Evolutionary conservation across 345 rosid species (phyloP), one percentile per base, ranked within the genome.

Genomic region (Boechera retrofracta): DNA sequence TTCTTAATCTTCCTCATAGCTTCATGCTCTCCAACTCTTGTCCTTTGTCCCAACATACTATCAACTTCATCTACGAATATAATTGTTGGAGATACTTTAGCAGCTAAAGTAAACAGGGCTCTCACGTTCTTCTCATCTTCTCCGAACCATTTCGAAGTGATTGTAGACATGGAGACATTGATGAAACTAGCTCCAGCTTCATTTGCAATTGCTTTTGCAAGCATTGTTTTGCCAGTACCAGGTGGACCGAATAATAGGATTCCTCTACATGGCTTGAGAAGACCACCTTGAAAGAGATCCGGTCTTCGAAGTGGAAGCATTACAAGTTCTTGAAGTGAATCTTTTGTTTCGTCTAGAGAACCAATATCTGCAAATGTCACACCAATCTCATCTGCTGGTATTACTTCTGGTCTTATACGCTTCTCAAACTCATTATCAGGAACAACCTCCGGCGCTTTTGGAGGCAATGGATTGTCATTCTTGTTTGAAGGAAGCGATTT

Each of bases 161-260:
- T 91, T 81, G 98, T 95, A 76, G 99, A 95, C 98, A 95, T 90
- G 15, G 98, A 95, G 12, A 96, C 98, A 67, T 96, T 96, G 77
- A 96, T 96, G 88, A 96, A 96, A 80, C 98, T 96, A 58, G 99
- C 98, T 75, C 98, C 97, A 15, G 99, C 98, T 87, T 96, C 99
- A 71, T 93, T 93, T 6, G 99, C 99, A 57, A 93, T 91, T 65
- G 99, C 99, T 83, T 93, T 93, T 5, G 99, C 99, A 65, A 96
- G 88, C 99, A 96, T 96, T 81, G 98, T 96, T 84, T 96, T 96
- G 48, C 99, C 99, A 1, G 98, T 96, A 76, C 99, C 99, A 15
- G 99, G 99, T 64, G 99, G 99, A 1, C 99, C 99, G 18, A 96
- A 93, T 5, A 96, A 89, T 74, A 96, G 60, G 70, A 96, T 96